A percentile compares a stretch with the other conserved stretches of the same genome.
Conservation (phyloP, 1,139 yeast genomes). For the Pichia sp. region DNA sequence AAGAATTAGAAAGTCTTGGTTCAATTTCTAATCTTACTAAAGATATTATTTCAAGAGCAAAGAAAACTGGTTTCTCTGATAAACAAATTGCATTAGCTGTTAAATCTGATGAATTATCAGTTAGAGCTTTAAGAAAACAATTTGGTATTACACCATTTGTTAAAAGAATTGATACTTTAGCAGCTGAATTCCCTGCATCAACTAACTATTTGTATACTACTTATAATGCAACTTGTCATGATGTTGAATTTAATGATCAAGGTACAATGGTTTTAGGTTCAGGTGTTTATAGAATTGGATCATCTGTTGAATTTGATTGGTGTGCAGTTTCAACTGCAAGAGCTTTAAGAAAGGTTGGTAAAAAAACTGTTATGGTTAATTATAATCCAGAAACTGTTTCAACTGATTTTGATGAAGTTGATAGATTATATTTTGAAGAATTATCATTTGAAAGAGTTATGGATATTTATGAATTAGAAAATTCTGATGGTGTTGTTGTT, state of each 20-base stretch:
- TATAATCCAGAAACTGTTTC: slow-evolving; percentile 98
- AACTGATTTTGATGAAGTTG: slow-evolving; percentile 97
- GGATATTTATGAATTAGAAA: slow-evolving; percentile 93
- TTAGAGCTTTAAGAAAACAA: slow-evolving; percentile 71
- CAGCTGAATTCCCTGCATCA: slow-evolving; percentile 97
- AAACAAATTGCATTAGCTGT: slow-evolving; percentile 81
- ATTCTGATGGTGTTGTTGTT: slow-evolving; percentile 85
- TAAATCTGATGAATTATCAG: slow-evolving; percentile 59
- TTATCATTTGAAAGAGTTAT: slow-evolving; percentile 91
- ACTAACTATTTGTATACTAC: slow-evolving; percentile 96
- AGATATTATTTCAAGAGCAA: slow-evolving; percentile 71
- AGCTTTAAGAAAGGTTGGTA: slow-evolving; percentile 81
- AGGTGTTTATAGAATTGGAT: slow-evolving; percentile 97
- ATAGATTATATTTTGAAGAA: slow-evolving; percentile 93
- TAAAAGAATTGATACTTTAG: slow-evolving; percentile 93
- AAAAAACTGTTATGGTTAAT: slow-evolving; percentile 91
- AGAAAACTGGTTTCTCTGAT: slow-evolving; percentile 93
- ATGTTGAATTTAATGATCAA: slow-evolving; percentile 77
- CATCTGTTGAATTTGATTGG: slow-evolving; percentile 99
- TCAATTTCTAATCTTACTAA: slow-evolving; percentile 53
- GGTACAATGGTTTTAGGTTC: slow-evolving; percentile 96
- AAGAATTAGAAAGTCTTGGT: slow-evolving; percentile 63
- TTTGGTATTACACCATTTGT: slow-evolving; percentile 87
- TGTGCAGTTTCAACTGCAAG: slow-evolving; percentile 98
- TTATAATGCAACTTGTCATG: slow-evolving; percentile 84